Base-by-base conservation (phyloP, 2,329 filamentous ascomycete genomes). In the Fusarium tupiense region DNA sequence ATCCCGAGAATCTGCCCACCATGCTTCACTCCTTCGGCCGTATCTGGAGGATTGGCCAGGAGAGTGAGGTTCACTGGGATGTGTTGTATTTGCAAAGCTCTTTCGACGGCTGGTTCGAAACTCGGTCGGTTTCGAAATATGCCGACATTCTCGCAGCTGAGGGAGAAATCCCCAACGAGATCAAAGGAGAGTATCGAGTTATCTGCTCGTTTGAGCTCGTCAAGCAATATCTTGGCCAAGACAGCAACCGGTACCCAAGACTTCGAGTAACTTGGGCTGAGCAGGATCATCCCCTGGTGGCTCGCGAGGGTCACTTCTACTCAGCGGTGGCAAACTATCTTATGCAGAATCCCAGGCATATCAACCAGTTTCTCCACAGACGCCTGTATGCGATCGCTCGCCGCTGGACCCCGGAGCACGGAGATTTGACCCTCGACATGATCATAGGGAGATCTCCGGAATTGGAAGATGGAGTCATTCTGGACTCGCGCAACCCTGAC, bases 401-500 rank as follows among this genome's bases (percentile, higher is more conserved):
- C 16, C 31, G 3, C 49, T 52, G 49, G 49, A 20, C 0, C 1
- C 49, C 49, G 2, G 49, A 52, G 3, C 31, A 52, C 0, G 49
- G 49, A 3, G 49, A 14, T 0, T 13, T 52, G 8, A 52, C 49
- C 2, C 17, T 8, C 0, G 31, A 37, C 1, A 52, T 52, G 49
- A 26, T 52, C 1, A 8, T 16, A 4, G 31, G 22, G 8, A 24
- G 12, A 0, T 35, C 49, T n/a, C 31, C 22, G 0, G 5, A 0
- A 0, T 24, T 52, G 8, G 31, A 3, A 0, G 8, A n/a, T 3
- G 31, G 49, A 2, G 16, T 52, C 2, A 10, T 52, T 0, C 0
- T 52, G 31, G 49, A 52, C 11, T 52, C 49, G 0, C 49, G 49
- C 0, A 52, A 52, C 4, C 49, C 31, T 1, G 1, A 0, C 3